Conservation (phyloP, 2,329 filamentous ascomycete genomes). For the Talaromyces sp. region DNA sequence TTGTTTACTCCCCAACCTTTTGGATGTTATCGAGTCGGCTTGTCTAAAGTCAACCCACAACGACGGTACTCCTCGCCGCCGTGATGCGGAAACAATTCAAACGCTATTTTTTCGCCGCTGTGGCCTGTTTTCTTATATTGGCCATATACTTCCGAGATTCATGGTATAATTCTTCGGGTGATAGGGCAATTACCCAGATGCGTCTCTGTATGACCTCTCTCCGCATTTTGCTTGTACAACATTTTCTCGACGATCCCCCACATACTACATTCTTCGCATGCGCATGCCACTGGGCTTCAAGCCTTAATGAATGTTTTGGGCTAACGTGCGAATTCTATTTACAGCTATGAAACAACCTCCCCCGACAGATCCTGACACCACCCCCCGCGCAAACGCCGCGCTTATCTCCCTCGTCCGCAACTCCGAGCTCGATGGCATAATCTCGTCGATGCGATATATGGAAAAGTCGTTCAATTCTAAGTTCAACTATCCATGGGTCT, state of each 20-base stretch:
- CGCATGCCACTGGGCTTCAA: neutral
- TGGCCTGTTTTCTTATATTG: slow-evolving; percentile 7
- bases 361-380: slow-evolving; percentile 14
- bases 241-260: slow-evolving; percentile 5
- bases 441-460: slow-evolving; percentile 84
- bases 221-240: neutral
- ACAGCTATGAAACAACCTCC: slow-evolving; percentile 19
- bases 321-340: neutral
- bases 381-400: slow-evolving; percentile 79
- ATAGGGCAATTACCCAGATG: slow-evolving; percentile 20
- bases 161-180: slow-evolving; percentile 18
- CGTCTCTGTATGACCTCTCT: slow-evolving; percentile 16
- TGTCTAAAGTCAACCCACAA: neutral
- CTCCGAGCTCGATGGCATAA: slow-evolving; percentile 77
- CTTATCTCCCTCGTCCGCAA: slow-evolving; percentile 90
- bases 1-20: neutral
- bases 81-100: slow-evolving; percentile 13
- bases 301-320: too few relatives aligned
- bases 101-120: slow-evolving; percentile 7
- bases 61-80: slow-evolving; percentile 2
- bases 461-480: slow-evolving; percentile 96
- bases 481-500: slow-evolving; percentile 99
- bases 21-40: neutral
- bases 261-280: neutral
- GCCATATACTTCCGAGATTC: slow-evolving; percentile 17